Conservation (phyloP, 371 early-diverging fungal genomes). For the Circinella minor region DNA sequence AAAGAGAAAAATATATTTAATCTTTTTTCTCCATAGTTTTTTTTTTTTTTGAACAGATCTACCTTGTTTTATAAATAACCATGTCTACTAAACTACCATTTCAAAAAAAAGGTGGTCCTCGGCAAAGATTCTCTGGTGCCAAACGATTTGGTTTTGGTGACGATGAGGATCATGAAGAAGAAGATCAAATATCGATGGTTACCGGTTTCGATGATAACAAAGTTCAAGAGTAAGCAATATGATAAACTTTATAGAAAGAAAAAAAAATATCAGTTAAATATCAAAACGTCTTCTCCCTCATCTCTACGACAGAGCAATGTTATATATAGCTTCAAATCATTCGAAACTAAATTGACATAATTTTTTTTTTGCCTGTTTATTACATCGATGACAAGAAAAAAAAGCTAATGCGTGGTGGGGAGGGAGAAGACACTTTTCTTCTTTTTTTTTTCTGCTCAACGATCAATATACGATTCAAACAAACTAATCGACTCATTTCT, state of each 20-base stretch:
- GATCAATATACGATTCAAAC: too few species aligned
- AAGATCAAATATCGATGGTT: slow-evolving; percentile 47
- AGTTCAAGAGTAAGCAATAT: slow-evolving; percentile 48
- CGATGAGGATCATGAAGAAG: slow-evolving; percentile 51
- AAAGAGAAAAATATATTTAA: too few species aligned
- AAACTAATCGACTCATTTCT: background rate
- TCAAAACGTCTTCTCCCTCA: too few species aligned
- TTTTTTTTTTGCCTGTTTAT: too few species aligned
- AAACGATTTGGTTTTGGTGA: slow-evolving; percentile 25
- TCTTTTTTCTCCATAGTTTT: background rate
- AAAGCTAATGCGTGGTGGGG: too few species aligned
- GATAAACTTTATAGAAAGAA: background rate
- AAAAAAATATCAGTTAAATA: too few species aligned
- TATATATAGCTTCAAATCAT: too few species aligned
- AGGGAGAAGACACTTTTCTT: too few species aligned
- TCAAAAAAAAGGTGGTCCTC: slow-evolving; percentile 16
- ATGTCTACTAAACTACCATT: slow-evolving; percentile 17
- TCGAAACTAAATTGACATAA: too few species aligned
- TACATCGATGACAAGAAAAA: too few species aligned
- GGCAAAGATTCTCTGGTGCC: slow-evolving; percentile 2
- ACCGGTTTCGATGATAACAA: slow-evolving; percentile 60
- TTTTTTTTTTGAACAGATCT: background rate
- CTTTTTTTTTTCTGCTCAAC: too few species aligned
- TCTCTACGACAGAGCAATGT: too few species aligned
- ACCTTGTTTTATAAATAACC: background rate